Evolutionary conservation across 83 land plant species (phyloP).

Genomic region (Diphasiastrum complanatum): DNA sequence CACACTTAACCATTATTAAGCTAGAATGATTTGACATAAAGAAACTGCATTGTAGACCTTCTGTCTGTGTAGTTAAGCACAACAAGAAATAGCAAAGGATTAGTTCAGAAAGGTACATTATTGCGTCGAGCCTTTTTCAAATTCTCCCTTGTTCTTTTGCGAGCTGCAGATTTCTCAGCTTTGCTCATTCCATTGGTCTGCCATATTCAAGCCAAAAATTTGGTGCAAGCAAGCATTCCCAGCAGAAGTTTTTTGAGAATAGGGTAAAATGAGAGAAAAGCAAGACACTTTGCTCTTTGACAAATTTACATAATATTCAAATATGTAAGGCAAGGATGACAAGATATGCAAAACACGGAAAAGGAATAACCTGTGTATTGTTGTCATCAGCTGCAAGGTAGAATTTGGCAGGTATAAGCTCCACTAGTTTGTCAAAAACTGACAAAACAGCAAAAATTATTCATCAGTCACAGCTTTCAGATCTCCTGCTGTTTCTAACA

Average conservation of each 20-base stretch:
- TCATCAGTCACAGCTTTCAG: too few species aligned
- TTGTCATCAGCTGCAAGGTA: slow-evolving; percentile 22
- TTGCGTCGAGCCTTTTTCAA: slow-evolving; percentile 36
- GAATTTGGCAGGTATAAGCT: slow-evolving; percentile 31
- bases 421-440: slow-evolving; percentile 39
- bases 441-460: too few species aligned
- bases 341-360: not conserved
- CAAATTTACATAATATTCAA: too few species aligned
- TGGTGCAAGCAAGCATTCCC: not conserved
- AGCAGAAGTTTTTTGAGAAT: not conserved
- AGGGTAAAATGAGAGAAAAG: not conserved
- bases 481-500: too few species aligned
- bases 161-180: slow-evolving; percentile 23
- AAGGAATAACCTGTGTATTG: not conserved
- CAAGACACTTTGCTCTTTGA: not conserved
- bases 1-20: not conserved
- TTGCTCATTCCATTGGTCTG: slow-evolving; percentile 36
- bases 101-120: slow-evolving; percentile 21
- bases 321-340: too few species aligned
- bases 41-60: not conserved
- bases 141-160: slow-evolving; percentile 23
- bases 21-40: too few species aligned
- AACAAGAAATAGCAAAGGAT: not conserved
- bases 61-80: not conserved
- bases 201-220: not conserved